phyloP scores from a whole-genome alignment of 768 basidiomycete genomes.

The Leccinum variicolor region DNA sequence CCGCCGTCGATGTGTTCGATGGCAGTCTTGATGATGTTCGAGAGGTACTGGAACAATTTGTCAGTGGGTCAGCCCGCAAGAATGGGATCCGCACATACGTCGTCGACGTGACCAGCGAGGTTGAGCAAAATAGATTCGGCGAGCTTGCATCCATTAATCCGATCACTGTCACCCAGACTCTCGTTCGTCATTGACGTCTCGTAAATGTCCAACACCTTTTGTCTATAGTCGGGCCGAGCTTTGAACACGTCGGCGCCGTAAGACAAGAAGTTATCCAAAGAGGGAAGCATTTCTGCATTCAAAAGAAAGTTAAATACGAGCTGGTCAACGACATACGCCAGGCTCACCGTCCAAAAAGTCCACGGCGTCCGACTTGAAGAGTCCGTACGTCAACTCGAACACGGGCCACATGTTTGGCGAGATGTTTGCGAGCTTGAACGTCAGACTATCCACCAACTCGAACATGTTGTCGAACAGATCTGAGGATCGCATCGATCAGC shows the following conservation, averaged over 20 bases:
- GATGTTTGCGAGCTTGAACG: conserved; percentile 75
- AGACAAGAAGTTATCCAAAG: conserved; percentile 85
- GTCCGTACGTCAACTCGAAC: conserved; percentile 75
- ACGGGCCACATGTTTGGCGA: conserved; percentile 85
- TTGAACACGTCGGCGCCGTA: conserved; percentile 78
- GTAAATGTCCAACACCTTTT: conserved; percentile 83
- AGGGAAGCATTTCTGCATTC: conserved; percentile 79
- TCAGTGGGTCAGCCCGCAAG: background rate
- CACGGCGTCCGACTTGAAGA: conserved; percentile 80
- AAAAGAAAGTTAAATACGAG: background rate
- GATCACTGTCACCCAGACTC: conserved; percentile 80
- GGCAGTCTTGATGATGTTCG: conserved; percentile 60
- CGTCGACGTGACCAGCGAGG: conserved; percentile 72
- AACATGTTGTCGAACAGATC: conserved; percentile 88
- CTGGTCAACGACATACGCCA: background rate
- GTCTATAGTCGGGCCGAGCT: conserved; percentile 66
- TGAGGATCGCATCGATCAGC: conserved; percentile 22
- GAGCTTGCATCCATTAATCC: conserved; percentile 80
- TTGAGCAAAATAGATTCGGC: conserved; percentile 81
- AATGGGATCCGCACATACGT: conserved; percentile 45
- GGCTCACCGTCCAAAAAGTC: conserved; percentile 81
- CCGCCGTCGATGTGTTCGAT: conserved; percentile 57
- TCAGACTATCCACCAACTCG: conserved; percentile 79
- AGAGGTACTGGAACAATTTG: conserved; percentile 47
- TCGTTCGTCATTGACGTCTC: conserved; percentile 64